Evolutionary conservation across 768 basidiomycete genomes (phyloP).

Genomic region (Inosperma sp.): DNA sequence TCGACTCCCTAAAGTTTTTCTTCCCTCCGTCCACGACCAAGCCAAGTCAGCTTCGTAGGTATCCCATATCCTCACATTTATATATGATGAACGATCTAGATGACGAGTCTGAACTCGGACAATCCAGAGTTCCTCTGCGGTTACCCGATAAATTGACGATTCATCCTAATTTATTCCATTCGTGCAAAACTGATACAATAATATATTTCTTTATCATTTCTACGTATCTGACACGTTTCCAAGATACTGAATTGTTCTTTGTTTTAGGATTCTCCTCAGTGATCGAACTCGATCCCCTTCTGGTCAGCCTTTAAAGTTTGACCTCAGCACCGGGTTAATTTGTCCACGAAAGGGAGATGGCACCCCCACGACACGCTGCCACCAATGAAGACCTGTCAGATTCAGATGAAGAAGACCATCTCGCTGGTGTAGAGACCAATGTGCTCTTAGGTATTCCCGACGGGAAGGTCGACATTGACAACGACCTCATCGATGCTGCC

Average conservation of each 20-base stretch:
- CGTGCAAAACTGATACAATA: slow-evolving; percentile 80
- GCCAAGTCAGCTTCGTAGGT: slow-evolving; percentile 11
- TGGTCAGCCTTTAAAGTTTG: no score
- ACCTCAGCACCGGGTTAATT: no score
- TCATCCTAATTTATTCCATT: slow-evolving; percentile 70
- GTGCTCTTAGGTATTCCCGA: slow-evolving; percentile 81
- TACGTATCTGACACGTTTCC: no score
- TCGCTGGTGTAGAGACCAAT: slow-evolving; percentile 52
- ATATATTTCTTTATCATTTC: slow-evolving; percentile 17
- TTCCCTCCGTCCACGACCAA: slow-evolving; percentile 15
- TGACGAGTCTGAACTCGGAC: slow-evolving; percentile 76
- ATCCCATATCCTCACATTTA: slow-evolving; percentile 15
- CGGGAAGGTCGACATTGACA: slow-evolving; percentile 51
- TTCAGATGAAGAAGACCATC: slow-evolving; percentile 60
- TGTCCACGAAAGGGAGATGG: no score
- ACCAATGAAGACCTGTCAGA: slow-evolving; percentile 80
- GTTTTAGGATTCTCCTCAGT: slow-evolving; percentile 1
- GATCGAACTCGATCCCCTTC: no score
- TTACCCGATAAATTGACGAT: slow-evolving; percentile 58
- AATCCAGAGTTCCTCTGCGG: slow-evolving; percentile 57
- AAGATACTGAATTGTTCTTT: slow-evolving; percentile 11
- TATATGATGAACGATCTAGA: slow-evolving; percentile 44
- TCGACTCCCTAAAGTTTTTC: background rate
- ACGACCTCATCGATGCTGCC: slow-evolving; percentile 68
- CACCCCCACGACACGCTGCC: slow-evolving; percentile 39